Base-by-base conservation (phyloP, 2,329 filamentous ascomycete species). In the Neonectria neomacrospora region DNA sequence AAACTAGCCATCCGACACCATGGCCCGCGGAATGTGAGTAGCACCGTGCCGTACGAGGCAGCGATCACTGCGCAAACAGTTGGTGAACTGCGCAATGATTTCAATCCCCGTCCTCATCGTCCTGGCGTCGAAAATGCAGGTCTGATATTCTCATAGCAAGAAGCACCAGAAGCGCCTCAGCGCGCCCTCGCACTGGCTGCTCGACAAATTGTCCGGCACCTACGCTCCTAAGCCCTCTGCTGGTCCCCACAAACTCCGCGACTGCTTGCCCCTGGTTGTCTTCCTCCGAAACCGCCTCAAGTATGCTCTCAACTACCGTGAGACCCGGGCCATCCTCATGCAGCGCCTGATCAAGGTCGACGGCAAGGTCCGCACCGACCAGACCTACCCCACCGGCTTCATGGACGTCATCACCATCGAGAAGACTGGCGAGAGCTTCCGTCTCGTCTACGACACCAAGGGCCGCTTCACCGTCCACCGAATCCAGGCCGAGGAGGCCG, bases 391-490 rank as follows among this genome's bases (percentile, higher is more conserved):
- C 77, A 87, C 96, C 74, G 96, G 96, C 79, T 97, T 96, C 90
- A 98, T 98, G 96, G 96, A 99, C 82, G 96, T 99, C 81, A 97
- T 99, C 88, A 87, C 88, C 79, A 96, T 99, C 82, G 96, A 99
- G 86, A 99, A 99, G 93, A 99, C 96, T 66, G 94, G 94, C 90
- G 96, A 99, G 91, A 92, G 97, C 92, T 99, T 99, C 93, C 95
- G 96, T 77, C 93, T 99, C 76, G 87, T 99, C 89, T 99, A 98
- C 91, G 96, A 99, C 84, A 99, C 95, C 91, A 99, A 99, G 92
- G 96, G 96, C 78, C 95, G 96, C 82, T 99, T 98, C 93, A 97
- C 96, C 82, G 94, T 99, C 82, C 96, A 99, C 93, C 93, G 96
- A 81, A 98, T 99, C 86, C 95, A 96, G 83, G 86, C 90, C 76